Evolutionary conservation across 441 rosid genomes (phyloP), one percentile per base, ranked within the genome.

Genomic region (Populus hybrid): DNA sequence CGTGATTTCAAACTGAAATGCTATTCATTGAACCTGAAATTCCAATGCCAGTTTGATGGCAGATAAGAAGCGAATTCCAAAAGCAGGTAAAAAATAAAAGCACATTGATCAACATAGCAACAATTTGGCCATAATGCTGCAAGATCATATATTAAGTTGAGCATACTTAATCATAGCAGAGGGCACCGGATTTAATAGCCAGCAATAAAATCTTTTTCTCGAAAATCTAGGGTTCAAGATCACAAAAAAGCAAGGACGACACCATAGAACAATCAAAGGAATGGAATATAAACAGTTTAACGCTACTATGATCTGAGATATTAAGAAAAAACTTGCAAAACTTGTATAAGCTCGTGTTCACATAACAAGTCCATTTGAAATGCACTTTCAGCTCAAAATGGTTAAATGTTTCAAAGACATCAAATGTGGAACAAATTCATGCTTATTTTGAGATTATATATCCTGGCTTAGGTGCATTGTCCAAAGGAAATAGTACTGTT

Each of bases 21-120:
- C 64, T 63, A 75, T 75, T 85, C 91, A 88, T 85, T 76, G 85
- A 74, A 87, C 88, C 93, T 90, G 87, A 82, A 75, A 38, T 65
- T 57, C 50, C 68, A 80, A 20, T 40, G 26, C 28, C 79, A 59
- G 50, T 72, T 72, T 54, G 63, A 24, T 26, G n/a, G 73, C 73
- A 77, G 65, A 77, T n/a, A 50, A n/a, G 20, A 73, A 65, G 75
- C 50, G 61, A 4, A 34, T 32, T 64, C 10, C 66, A 61, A 78
- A 40, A 74, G 70, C 35, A 46, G 18, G 11, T 38, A 61, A 70
- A 59, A 77, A 26, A 12, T 40, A 73, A 66, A 14, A 30, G 20
- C 50, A 21, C 5, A 21, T 23, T 0, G 7, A 5, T 12, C 64
- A 30, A 36, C 30, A n/a, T 30, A 24, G 21, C 20, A 24, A 54